These are phyloP conservation scores for Rhizopogon sp. DNA, from an alignment of 768 basidiomycete species.

Conservation along the genomic window DNA sequence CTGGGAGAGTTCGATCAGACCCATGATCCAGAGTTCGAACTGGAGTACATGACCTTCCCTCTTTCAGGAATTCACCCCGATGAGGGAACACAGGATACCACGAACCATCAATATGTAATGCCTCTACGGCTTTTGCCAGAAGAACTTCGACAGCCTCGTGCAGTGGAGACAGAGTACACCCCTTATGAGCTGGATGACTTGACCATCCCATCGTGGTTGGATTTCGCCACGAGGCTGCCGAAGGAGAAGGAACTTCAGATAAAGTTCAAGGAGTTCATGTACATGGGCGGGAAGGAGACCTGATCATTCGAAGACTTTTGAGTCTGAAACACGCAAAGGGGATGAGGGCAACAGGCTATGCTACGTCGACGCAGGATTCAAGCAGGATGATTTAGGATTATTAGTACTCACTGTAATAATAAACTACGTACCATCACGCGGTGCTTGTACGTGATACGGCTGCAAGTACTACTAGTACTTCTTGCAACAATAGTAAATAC, in stretches of 20 bases:
- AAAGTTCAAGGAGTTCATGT: constrained; percentile 72
- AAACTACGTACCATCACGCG: no score
- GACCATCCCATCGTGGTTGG: constrained; percentile 71
- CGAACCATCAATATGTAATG: constrained; percentile 40
- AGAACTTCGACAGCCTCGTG: constrained; percentile 36
- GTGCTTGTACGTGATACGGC: no score
- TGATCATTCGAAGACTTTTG: not conserved
- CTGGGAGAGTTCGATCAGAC: constrained; percentile 43
- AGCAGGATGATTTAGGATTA: no score
- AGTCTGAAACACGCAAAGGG: no score
- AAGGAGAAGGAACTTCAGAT: constrained; percentile 51
- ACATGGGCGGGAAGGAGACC: constrained; percentile 40
- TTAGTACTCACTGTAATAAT: no score
- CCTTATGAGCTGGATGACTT: constrained; percentile 74
- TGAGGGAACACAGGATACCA: constrained; percentile 11
- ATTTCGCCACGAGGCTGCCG: constrained; percentile 57
- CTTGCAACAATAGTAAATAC: no score
- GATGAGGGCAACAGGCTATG: no score
- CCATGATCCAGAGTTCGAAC: constrained; percentile 53
- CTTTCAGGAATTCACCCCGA: constrained; percentile 35
- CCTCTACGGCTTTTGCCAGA: constrained; percentile 52
- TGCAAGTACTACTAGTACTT: no score
- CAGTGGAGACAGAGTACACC: constrained; percentile 45
- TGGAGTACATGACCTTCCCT: constrained; percentile 74
- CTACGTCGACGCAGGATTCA: no score